These are phyloP conservation scores for Acanthamoeba castellanii DNA, from an alignment of 208 protist species.

Conservation along the genomic window DNA sequence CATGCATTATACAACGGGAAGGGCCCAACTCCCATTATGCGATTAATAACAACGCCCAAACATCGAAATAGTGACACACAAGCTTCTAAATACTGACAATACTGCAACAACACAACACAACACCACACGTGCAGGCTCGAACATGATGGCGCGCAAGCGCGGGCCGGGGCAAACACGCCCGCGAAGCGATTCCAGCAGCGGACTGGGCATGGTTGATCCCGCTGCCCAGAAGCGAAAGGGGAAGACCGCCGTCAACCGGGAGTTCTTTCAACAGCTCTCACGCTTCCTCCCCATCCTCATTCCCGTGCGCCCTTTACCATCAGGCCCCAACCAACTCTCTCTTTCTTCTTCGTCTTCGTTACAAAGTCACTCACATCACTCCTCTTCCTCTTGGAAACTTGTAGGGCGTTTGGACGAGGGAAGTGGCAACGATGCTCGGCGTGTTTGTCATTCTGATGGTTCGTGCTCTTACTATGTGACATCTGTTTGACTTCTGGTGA, in stretches of 20 bases:
- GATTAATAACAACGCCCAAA: too few species aligned
- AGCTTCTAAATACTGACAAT: neutral
- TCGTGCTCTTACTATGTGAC: neutral
- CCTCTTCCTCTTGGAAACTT: neutral
- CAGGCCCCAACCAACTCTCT: neutral
- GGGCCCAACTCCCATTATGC: too few species aligned
- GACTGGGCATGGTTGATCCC: neutral
- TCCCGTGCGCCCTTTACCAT: neutral
- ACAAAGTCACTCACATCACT: neutral
- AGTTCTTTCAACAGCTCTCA: neutral
- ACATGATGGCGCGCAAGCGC: neutral
- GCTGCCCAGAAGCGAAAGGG: neutral
- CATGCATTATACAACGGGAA: too few species aligned
- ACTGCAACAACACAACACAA: too few species aligned
- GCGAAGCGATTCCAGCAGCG: neutral
- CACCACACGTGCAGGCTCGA: neutral
- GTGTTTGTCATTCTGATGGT: slow-evolving; percentile 21
- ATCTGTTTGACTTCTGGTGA: too few species aligned
- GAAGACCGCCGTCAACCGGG: neutral
- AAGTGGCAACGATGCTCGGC: neutral
- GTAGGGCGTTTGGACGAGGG: neutral
- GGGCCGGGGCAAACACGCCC: neutral
- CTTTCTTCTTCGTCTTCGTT: neutral
- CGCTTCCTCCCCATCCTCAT: slow-evolving; percentile 36
- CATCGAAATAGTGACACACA: too few species aligned